Evolutionary conservation across 2,329 filamentous ascomycete species (phyloP).

Genomic region (Chaetomiaceae sp.): DNA sequence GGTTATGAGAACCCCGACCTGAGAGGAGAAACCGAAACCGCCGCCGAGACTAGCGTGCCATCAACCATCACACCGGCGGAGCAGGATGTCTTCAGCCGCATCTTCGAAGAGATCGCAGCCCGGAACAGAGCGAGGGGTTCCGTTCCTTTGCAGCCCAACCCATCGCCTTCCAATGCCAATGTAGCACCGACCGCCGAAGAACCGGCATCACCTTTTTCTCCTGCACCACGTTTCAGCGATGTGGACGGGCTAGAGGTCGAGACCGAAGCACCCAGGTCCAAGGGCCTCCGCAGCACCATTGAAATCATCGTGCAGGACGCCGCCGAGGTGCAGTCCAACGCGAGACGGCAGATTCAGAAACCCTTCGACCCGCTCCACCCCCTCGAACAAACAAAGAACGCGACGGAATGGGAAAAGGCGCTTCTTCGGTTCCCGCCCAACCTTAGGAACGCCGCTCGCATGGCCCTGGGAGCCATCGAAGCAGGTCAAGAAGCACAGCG

Average conservation of each 20-base stretch:
- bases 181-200: neutral
- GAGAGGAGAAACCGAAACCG: conserved; percentile 22
- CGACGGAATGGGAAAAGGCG: conserved; percentile 33
- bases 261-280: conserved; percentile 2
- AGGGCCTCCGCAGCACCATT: conserved; percentile 15
- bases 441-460: conserved; percentile 37
- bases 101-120: conserved; percentile 55
- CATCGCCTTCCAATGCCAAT: neutral
- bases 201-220: neutral
- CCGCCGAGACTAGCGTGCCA: conserved; percentile 22
- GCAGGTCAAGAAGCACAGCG: conserved; percentile 15
- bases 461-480: conserved; percentile 35
- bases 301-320: conserved; percentile 31
- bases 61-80: conserved; percentile 57
- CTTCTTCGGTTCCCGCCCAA: conserved; percentile 39
- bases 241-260: neutral
- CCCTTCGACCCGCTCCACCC: conserved; percentile 20
- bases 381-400: conserved; percentile 21
- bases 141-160: neutral
- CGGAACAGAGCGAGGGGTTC: neutral
- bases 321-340: conserved; percentile 12
- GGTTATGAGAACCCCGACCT: conserved; percentile 32
- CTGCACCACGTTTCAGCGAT: neutral
- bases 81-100: conserved; percentile 44
- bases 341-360: conserved; percentile 12